phyloP scores from a whole-genome alignment of 108 stramenopile species.

The Nannochloropsis salina region DNA sequence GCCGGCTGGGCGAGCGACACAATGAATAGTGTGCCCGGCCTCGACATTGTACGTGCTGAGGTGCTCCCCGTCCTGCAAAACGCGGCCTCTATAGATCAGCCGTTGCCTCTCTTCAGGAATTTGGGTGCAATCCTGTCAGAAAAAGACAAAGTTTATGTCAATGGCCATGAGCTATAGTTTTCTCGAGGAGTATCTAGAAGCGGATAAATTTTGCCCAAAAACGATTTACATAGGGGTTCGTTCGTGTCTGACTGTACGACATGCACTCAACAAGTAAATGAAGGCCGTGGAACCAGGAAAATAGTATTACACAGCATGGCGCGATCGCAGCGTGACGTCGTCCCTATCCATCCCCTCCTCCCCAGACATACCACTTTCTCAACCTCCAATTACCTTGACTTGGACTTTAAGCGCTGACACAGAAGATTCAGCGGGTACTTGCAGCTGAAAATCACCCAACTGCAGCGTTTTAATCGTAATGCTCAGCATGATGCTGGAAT shows the following conservation, averaged over 20 bases:
- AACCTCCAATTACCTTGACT: neutral
- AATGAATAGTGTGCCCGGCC: constrained; percentile 51
- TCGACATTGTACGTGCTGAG: constrained; percentile 50
- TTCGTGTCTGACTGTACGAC: too few species aligned
- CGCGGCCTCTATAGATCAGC: constrained; percentile 55
- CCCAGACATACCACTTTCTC: neutral
- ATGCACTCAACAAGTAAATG: too few species aligned
- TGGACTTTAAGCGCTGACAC: neutral
- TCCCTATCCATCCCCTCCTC: neutral
- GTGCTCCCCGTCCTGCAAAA: constrained; percentile 40
- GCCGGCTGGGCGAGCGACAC: constrained; percentile 50
- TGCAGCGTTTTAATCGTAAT: constrained; percentile 7
- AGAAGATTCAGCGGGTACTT: neutral
- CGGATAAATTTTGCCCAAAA: too few species aligned
- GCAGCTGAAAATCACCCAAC: neutral
- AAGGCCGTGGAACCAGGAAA: too few species aligned
- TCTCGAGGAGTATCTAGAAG: too few species aligned
- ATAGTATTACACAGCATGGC: too few species aligned
- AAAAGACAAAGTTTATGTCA: too few species aligned
- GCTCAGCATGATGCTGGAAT: neutral
- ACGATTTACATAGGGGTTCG: too few species aligned
- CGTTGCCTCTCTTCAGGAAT: constrained; percentile 45
- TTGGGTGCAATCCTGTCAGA: neutral
- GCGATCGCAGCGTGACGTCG: neutral
- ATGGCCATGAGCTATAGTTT: too few species aligned